Percentiles rank a stretch among this genome's conserved stretches.
Evolutionary conservation across 1,284 basidiomycete species (phyloP).

Genomic region (Phylloporus sp.): DNA sequence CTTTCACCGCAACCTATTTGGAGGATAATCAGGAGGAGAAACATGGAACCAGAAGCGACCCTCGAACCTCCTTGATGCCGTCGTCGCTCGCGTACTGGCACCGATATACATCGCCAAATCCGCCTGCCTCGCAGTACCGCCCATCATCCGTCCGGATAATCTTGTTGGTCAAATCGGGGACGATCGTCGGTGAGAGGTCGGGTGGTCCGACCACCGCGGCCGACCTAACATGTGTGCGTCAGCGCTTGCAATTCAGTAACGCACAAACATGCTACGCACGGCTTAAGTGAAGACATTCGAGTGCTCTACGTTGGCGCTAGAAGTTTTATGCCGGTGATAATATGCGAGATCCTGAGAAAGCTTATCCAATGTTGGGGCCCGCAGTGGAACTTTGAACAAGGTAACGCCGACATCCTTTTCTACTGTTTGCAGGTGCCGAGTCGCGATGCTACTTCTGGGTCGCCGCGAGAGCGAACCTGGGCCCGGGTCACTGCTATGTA

Average conservation of each 20-base stretch:
- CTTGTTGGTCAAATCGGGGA: conserved; percentile 6
- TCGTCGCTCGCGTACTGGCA: conserved; percentile 4
- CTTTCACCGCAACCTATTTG: neutral
- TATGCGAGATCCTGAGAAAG: too few relatives aligned
- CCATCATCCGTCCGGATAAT: neutral
- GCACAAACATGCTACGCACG: neutral
- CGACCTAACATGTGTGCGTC: neutral
- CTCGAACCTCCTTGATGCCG: neutral
- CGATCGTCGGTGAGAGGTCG: neutral
- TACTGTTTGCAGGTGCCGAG: too few relatives aligned
- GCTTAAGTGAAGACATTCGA: neutral
- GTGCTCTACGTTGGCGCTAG: too few relatives aligned
- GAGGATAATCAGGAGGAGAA: neutral
- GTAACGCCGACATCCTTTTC: too few relatives aligned
- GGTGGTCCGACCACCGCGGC: neutral
- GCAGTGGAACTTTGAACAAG: too few relatives aligned
- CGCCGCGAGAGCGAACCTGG: too few relatives aligned
- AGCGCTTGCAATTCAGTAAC: neutral
- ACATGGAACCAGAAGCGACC: neutral
- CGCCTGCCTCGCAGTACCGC: conserved; percentile 2
- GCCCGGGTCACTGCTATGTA: too few relatives aligned
- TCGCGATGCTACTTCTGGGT: too few relatives aligned
- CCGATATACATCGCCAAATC: conserved; percentile 19
- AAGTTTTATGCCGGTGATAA: too few relatives aligned
- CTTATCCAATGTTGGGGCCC: too few relatives aligned